Evolutionary conservation across 2,329 filamentous ascomycete genomes (phyloP).

Genomic region (Aspergillus terreus): DNA sequence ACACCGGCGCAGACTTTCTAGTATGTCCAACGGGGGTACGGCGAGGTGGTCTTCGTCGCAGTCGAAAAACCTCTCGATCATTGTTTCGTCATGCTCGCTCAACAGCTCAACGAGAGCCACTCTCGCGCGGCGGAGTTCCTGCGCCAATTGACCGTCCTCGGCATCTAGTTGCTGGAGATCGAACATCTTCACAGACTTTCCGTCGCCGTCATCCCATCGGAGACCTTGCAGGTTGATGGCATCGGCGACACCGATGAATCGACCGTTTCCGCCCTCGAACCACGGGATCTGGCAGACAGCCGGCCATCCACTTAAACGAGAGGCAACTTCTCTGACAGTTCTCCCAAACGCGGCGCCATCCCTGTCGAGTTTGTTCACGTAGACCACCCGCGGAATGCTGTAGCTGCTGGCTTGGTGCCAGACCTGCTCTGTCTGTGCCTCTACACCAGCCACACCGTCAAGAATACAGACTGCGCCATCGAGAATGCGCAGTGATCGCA

Average conservation of each 20-base stretch:
- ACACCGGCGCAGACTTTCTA: slow-evolving; percentile 68
- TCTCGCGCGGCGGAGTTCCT: slow-evolving; percentile 72
- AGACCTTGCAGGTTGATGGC: slow-evolving; percentile 72
- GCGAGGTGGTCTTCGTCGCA: slow-evolving; percentile 67
- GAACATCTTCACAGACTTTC: slow-evolving; percentile 57
- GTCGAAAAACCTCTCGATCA: slow-evolving; percentile 82
- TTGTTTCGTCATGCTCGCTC: slow-evolving; percentile 80
- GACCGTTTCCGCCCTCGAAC: slow-evolving; percentile 72
- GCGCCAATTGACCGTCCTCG: slow-evolving; percentile 49
- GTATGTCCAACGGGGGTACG: slow-evolving; percentile 64
- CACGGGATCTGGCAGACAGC: slow-evolving; percentile 92
- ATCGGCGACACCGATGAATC: slow-evolving; percentile 81
- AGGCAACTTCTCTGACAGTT: slow-evolving; percentile 80
- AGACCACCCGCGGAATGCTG: slow-evolving; percentile 75
- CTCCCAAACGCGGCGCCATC: slow-evolving; percentile 78
- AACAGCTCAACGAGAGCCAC: slow-evolving; percentile 75
- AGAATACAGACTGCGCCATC: slow-evolving; percentile 92
- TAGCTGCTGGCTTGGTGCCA: slow-evolving; percentile 89
- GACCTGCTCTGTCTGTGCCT: slow-evolving; percentile 94
- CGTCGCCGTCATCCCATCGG: slow-evolving; percentile 67
- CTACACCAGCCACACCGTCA: slow-evolving; percentile 88
- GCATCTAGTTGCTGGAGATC: slow-evolving; percentile 52
- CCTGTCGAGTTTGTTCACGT: slow-evolving; percentile 81
- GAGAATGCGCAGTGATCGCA: slow-evolving; percentile 81
- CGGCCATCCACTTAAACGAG: slow-evolving; percentile 76